These are phyloP conservation scores for Rasamsonia emersonii DNA, from an alignment of 2,329 filamentous ascomycete genomes.

Conservation along the genomic window DNA sequence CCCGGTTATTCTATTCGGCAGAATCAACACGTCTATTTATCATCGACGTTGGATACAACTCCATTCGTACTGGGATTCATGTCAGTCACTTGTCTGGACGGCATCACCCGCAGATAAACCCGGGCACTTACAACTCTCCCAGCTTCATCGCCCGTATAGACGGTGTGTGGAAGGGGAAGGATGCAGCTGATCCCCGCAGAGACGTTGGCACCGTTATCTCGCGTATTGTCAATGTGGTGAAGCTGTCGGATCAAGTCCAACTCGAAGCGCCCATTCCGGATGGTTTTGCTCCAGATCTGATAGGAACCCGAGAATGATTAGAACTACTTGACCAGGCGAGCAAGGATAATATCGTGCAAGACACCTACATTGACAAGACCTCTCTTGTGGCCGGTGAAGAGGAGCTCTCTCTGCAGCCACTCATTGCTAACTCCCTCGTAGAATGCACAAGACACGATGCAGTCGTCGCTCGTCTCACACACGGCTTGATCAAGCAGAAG, in stretches of 20 bases:
- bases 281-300: conserved; percentile 50
- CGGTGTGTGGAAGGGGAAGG: conserved; percentile 67
- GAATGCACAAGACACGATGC: conserved; percentile 74
- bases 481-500: conserved; percentile 74
- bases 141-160: conserved; percentile 92
- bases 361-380: conserved; percentile 64
- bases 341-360: background rate
- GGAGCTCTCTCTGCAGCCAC: conserved; percentile 76
- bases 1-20: too few species aligned
- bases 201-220: conserved; percentile 49
- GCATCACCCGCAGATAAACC: conserved; percentile 1
- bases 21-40: conserved; percentile 5
- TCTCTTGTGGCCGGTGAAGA: conserved; percentile 80
- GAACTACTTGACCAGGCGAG: conserved; percentile 6
- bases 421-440: conserved; percentile 88
- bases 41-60: conserved; percentile 46
- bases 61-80: conserved; percentile 55
- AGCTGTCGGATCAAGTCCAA: conserved; percentile 72
- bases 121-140: conserved; percentile 67
- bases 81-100: too few species aligned
- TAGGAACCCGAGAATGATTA: conserved; percentile 10
- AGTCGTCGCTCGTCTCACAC: conserved; percentile 63
- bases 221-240: conserved; percentile 65
- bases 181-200: conserved; percentile 74
- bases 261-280: conserved; percentile 58